Base-by-base conservation (phyloP, 176 grass and related monocot genomes). In the Puya raimondii region DNA sequence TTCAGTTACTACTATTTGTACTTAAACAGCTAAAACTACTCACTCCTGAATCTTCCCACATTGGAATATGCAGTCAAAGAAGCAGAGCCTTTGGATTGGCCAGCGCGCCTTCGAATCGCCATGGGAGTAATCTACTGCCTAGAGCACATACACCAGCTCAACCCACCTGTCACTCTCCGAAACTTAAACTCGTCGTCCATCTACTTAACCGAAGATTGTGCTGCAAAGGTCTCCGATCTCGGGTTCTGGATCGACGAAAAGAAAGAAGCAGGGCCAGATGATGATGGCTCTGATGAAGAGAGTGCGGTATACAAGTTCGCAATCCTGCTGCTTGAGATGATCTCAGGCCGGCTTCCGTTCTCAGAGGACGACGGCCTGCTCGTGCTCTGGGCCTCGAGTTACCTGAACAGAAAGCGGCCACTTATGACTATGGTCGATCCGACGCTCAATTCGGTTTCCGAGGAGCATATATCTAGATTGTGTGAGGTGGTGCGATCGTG, bases 171-270 rank as follows among this genome's bases (percentile, higher is more conserved):
- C 63, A 69, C 61, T 21, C 33, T 88, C 49, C 85, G 65, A 79
- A 83, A 72, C 47, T 47, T 97, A 25, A 81, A 69, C 29, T 88
- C 86, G 12, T 87, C 86, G 4, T 90, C 81, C 52, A 79, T 97
- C 61, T 97, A 90, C 74, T 78, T 97, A 51, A 90, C 84, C 52
- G 94, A 92, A 88, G 94, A 97, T 66, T 87, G 84, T 57, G 89
- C 89, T 0, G 86, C 86, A 2, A 92, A 97, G 74, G 51, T 90
- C 76, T 78, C 89, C 15, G 79, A 92, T 65, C 68, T 83, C 25
- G 64, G 68, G 47, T 86, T 78, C 47, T 66, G 53, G 26, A 10
- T 22, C 17, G 71, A 51, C 21, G 71, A 79, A 53, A 85, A 80
- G 76, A 75, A 85, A 73, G 74, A 42, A 0, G 65, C 74, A 11